Base-by-base conservation (phyloP, 495 filamentous ascomycete species). In the Xylaria cubensis region DNA sequence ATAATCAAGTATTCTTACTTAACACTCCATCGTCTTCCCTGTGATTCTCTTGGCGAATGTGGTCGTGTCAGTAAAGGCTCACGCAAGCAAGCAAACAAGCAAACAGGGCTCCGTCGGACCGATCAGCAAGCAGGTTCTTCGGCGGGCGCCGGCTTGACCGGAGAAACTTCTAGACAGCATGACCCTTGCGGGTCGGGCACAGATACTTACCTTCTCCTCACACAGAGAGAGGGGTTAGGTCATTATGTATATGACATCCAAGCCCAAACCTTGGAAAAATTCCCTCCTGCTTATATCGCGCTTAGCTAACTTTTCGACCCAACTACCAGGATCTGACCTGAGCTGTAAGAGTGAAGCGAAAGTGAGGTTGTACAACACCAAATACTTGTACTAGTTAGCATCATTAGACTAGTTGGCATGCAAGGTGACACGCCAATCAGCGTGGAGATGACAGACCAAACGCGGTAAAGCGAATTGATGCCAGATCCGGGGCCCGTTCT, bases 111-210 rank as follows among this genome's bases (percentile, higher is more conserved):
- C 32, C 19, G 19, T 7, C 19, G n/a, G 36, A 29, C 59, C 21
- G 59, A 24, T 39, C 21, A 36, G n/a, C 21, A 26, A 29, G 26
- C 26, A 29, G 21, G 26, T 42, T 44, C 15, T 51, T 51, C 64
- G 44, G 44, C 26, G 29, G 41, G 63, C 39, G 42, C 42, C 42
- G 63, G 24, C 9, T 6, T 1, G 24, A 2, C n/a, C 42, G 24
- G 41, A 26, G 63, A 50, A 65, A 65, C 24, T 65, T 65, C 63
- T 65, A 65, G 63, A 65, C 63, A 65, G 63, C 63, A 67, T 53
- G 19, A 53, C 53, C 64, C 64, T 67, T 53, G 64, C 64, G 19
- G 29, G 64, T 67, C 64, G 64, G 64, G 64, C 64, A 53, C 64
- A 17, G 44, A 53, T 21, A 67, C 46, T 32, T 34, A 53, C 32